A percentile compares a stretch with the other conserved stretches of the same genome.
Evolutionary conservation across 116 monocot species (phyloP).

Genomic region (Cymodocea nodosa): DNA sequence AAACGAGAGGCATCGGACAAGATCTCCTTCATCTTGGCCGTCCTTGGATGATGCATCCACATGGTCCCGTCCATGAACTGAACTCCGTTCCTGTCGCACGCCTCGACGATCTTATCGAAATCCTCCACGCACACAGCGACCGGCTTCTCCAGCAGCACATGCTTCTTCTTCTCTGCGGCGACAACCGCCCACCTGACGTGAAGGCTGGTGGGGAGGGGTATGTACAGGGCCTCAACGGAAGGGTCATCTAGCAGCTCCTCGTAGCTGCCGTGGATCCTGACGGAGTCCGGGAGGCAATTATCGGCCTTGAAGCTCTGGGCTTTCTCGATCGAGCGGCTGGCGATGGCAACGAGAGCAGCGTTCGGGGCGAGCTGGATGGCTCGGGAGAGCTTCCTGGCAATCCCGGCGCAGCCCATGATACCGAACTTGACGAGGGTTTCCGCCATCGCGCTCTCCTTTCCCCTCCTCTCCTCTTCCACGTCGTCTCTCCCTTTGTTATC

Average conservation of each 20-base stretch:
- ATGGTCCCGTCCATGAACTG: conserved; percentile 91
- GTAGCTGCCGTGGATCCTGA: conserved; percentile 41
- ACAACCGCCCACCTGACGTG: conserved; percentile 64
- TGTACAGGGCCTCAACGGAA: conserved; percentile 63
- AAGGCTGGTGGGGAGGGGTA: conserved; percentile 79
- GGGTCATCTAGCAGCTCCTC: conserved; percentile 57
- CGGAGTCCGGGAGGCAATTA: conserved; percentile 34
- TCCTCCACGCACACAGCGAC: conserved; percentile 48
- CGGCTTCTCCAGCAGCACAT: conserved; percentile 88
- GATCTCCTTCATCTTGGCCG: conserved; percentile 57
- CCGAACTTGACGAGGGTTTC: conserved; percentile 48
- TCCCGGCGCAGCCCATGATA: conserved; percentile 71
- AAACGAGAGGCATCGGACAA: conserved; percentile 44
- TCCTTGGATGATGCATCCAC: conserved; percentile 94
- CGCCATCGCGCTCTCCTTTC: background rate
- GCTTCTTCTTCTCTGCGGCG: conserved; percentile 68
- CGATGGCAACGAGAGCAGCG: conserved; percentile 52
- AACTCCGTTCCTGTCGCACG: conserved; percentile 42
- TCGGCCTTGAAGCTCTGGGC: conserved; percentile 47
- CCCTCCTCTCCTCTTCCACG: too few species aligned
- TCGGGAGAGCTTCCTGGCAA: conserved; percentile 67
- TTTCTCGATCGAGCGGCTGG: conserved; percentile 48
- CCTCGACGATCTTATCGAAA: conserved; percentile 52
- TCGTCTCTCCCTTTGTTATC: too few species aligned
- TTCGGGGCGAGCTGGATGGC: conserved; percentile 54